A percentile compares a stretch with the other conserved stretches of the same genome.
These are phyloP conservation scores for Musa acuminata DNA, from an alignment of 176 grass and related monocot genomes.

Conservation along the genomic window DNA sequence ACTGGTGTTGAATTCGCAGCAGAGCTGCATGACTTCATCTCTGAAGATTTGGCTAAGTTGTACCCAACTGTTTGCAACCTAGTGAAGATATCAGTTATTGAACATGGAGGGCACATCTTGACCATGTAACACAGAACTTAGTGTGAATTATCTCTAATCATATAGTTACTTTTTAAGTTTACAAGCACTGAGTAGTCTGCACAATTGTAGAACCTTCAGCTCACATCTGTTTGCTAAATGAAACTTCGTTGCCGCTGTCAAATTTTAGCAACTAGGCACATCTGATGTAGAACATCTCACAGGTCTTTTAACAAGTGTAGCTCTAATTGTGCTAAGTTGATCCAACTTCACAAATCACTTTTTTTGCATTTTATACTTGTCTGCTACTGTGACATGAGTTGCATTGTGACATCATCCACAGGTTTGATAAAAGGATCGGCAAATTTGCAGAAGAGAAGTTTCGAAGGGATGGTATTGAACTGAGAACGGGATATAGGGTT, in stretches of 20 bases:
- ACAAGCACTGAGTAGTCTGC: no score
- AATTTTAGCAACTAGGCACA: no score
- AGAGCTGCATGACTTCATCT: conserved; percentile 84
- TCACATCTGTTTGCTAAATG: no score
- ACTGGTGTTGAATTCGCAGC: conserved; percentile 94
- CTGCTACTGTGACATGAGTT: no score
- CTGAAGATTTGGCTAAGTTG: conserved; percentile 76
- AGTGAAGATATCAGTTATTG: conserved; percentile 79
- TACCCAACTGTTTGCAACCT: conserved; percentile 74
- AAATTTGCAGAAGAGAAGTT: conserved; percentile 91
- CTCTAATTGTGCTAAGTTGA: no score
- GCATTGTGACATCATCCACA: conserved; percentile 2
- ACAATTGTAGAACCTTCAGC: no score
- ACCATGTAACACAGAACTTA: conserved; percentile 52
- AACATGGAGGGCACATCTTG: conserved; percentile 87
- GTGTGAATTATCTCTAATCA: background rate
- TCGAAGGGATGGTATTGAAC: conserved; percentile 80
- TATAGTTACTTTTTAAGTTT: background rate
- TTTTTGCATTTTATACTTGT: no score
- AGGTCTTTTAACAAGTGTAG: no score
- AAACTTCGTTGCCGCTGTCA: no score
- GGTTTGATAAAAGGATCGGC: conserved; percentile 96
- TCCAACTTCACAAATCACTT: no score
- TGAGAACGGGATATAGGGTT: conserved; percentile 92
- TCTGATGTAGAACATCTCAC: no score